Percentiles rank a stretch among this genome's conserved stretches.
phyloP scores from a whole-genome alignment of 345 rosid species.

The Firmiana major region DNA sequence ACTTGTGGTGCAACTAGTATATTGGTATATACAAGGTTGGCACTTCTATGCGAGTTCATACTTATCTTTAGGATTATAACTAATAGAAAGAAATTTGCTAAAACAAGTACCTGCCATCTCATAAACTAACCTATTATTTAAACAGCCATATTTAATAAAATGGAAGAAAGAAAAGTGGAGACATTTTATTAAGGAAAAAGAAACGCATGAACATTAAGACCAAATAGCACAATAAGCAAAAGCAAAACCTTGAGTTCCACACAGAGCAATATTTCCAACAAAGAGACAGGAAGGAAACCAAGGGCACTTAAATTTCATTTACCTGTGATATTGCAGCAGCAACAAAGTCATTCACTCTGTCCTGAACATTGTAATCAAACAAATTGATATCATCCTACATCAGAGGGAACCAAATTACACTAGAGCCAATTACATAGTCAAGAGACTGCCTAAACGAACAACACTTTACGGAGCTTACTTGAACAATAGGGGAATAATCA shows the following conservation, averaged over 20 bases:
- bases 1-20: neutral
- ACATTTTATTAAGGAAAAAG: neutral
- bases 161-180: neutral
- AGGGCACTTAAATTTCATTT: constrained; percentile 8
- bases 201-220: neutral
- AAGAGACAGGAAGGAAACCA: neutral
- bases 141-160: neutral
- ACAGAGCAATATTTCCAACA: constrained; percentile 8
- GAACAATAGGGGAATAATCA: constrained; percentile 69
- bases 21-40: neutral
- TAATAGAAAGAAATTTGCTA: neutral
- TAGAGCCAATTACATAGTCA: constrained; percentile 10
- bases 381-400: constrained; percentile 71
- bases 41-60: neutral
- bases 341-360: constrained; percentile 86
- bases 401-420: constrained; percentile 24
- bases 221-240: neutral
- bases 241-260: neutral
- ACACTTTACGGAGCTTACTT: constrained; percentile 41
- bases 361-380: constrained; percentile 95
- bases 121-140: neutral
- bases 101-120: neutral
- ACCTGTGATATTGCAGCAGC: constrained; percentile 95
- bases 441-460: constrained; percentile 7
- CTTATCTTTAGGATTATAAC: neutral